Base-by-base conservation (phyloP, 306 rosid species). In the Prunus padus region DNA sequence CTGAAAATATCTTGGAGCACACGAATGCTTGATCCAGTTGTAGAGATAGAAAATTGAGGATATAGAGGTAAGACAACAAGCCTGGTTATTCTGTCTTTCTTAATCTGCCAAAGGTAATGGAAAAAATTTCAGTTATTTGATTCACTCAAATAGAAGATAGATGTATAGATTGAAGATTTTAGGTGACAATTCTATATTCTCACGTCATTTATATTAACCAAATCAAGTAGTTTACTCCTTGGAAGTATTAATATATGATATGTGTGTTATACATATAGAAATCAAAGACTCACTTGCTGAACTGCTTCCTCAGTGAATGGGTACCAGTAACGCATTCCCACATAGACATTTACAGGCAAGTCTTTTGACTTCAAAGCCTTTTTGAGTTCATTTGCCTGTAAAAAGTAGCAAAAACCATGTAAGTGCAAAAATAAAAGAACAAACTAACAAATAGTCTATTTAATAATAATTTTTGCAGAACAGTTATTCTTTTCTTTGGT, bases 221-320 rank as follows among this genome's bases (percentile, higher is more conserved):
- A 7, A 76, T 14, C 64, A 64, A 30, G 65, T 40, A 75, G 3
- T 63, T 15, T 60, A 30, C 42, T 30, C 12, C 15, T 16, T 8
- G 9, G 18, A 75, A 11, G 18, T 3, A 30, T 52, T 3, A 28
- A 25, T 49, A 69, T 1, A 26, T 16, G 22, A 15, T 6, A 1
- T 7, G 42, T 37, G 42, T 7, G 42, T 37, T 37, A 7, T 1
- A 37, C 42, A 37, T 37, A 1, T 37, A 37, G 68, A 75, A 8
- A 16, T 74, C 33, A 45, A 76, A 73, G 72, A 83, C 88, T 72
- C 55, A 96, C 99, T 87, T 91, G 96, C 64, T 88, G 87, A 80
- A 96, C 75, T 69, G 99, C 98, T 88, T 96, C 98, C 86, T 96
- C 99, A 3, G 99, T 96, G 86, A 96, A 96, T 22, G 99, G 99